Base-by-base conservation (phyloP, 306 rosid genomes). In the Castanopsis chinensis region DNA sequence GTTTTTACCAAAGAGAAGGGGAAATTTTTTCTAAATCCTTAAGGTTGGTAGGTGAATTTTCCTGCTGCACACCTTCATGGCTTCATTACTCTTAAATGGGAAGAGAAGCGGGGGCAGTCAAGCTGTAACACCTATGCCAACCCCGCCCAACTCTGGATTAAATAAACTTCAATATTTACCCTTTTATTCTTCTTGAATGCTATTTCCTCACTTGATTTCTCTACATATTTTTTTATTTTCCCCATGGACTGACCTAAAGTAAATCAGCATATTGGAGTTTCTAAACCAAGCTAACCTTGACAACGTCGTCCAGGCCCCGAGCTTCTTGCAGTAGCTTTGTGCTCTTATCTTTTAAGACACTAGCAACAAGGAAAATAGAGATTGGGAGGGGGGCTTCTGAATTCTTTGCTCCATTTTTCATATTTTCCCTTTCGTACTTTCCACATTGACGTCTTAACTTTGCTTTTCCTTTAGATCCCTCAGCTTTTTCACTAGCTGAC, bases 331-430 rank as follows among this genome's bases (percentile, higher is more conserved):
- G 87, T 69, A 96, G 91, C 85, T 83, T 93, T 82, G 92, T 11
- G 81, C 96, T 96, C 87, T 89, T 93, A 78, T 96, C 96, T 91
- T 91, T 96, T 84, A 96, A 84, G 75, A 96, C 99, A 83, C 98
- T 93, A 55, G 98, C 99, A 78, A 88, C 99, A 65, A 96, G 99
- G 87, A 96, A 96, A 81, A 96, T 70, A 12, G 94, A 96, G 64
- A 96, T 93, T 5, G 99, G 99, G 81, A 93, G 99, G 25, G 94
- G 97, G 60, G 86, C 83, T 83, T 89, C 90, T 52, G 97, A 79
- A 79, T 76, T 88, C 78, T 91, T 95, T 52, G 88, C 84, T 74
- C 86, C 85, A 77, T 69, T 85, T 84, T 78, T 96, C 96, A 88
- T 7, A 72, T 89, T 91, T 78, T 93, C 92, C 78, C 98, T 90